A percentile compares a stretch with the other conserved stretches of the same genome.
Conservation (phyloP, 495 filamentous ascomycete species). For the Neurospora pannonica region DNA sequence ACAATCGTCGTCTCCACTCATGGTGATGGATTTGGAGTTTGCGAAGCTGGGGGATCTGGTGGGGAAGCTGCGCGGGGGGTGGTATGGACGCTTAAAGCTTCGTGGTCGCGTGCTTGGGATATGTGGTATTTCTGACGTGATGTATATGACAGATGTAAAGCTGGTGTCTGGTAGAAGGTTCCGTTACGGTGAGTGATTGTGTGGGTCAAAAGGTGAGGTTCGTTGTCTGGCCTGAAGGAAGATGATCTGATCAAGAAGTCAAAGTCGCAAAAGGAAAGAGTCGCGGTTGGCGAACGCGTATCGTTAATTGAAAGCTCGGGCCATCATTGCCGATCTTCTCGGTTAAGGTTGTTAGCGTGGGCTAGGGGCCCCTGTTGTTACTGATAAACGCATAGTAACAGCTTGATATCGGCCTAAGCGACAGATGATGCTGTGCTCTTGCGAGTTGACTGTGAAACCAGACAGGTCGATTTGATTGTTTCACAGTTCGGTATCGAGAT, state of each 20-base stretch:
- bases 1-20: background rate
- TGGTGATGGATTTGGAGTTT: background rate
- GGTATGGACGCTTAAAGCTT: background rate
- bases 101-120: background rate
- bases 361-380: background rate
- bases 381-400: background rate
- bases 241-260: background rate
- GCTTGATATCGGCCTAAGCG: background rate
- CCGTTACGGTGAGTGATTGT: background rate
- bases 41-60: background rate
- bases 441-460: background rate
- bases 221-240: background rate
- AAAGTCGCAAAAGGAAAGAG: background rate
- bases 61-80: background rate
- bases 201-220: background rate
- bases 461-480: background rate
- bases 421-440: background rate
- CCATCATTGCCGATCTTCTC: background rate
- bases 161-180: background rate
- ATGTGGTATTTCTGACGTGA: background rate
- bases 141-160: background rate
- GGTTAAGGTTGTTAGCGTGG: background rate
- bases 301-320: constrained; percentile 14
- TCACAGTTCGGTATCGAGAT: background rate
- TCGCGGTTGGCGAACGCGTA: constrained; percentile 7